Percentiles rank a stretch among this genome's conserved stretches.
Evolutionary conservation across 2,329 filamentous ascomycete species (phyloP).

Genomic region (Chrysoporthe austroafricana): DNA sequence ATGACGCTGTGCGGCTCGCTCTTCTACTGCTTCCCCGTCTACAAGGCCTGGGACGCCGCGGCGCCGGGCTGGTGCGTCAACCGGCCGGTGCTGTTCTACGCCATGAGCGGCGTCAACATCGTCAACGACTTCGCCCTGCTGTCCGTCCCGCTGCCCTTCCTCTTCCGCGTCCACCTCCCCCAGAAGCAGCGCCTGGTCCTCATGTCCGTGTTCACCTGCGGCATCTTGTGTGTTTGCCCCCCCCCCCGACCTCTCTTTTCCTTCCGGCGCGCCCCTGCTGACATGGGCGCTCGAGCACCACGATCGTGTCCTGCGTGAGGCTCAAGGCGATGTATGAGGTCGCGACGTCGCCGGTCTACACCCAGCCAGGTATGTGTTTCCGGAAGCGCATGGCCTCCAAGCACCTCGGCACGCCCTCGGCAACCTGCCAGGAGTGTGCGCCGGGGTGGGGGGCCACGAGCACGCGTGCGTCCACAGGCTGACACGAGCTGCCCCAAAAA

Average conservation of each 20-base stretch:
- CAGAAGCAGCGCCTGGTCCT: conserved; percentile 48
- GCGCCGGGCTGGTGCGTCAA: conserved; percentile 32
- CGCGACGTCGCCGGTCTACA: conserved; percentile 2
- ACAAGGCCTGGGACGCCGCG: conserved; percentile 31
- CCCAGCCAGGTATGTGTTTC: conserved; percentile 25
- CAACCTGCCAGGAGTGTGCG: no score
- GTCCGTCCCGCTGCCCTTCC: conserved; percentile 35
- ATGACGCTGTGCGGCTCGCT: conserved; percentile 35
- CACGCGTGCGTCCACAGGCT: background rate
- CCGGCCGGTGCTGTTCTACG: conserved; percentile 32
- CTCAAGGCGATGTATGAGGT: conserved; percentile 32
- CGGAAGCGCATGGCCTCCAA: no score
- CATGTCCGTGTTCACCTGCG: conserved; percentile 43
- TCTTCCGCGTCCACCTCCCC: conserved; percentile 41
- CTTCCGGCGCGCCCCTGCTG: background rate
- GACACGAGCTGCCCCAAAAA: background rate
- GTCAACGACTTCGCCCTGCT: conserved; percentile 37
- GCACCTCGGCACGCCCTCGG: no score
- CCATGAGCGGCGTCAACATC: conserved; percentile 38
- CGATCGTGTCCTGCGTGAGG: conserved; percentile 32
- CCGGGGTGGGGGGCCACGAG: background rate
- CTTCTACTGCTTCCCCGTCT: conserved; percentile 35
- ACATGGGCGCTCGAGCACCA: conserved; percentile 17
- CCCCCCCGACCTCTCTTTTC: no score
- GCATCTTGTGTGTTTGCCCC: conserved; percentile 33